phyloP scores from a whole-genome alignment of 768 basidiomycete species.

The Suillus spraguei region DNA sequence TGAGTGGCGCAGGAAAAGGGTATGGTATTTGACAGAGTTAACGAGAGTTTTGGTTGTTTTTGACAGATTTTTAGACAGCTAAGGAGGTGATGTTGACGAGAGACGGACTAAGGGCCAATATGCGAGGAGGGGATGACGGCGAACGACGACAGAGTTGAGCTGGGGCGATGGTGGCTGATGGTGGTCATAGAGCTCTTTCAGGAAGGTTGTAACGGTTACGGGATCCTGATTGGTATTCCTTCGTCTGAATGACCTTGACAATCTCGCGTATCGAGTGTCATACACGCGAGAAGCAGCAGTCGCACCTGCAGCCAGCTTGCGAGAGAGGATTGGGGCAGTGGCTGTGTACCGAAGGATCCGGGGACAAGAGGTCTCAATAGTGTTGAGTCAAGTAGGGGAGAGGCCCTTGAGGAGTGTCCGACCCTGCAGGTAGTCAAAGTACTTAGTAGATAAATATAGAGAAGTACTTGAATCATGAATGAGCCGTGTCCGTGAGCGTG shows the following conservation, averaged over 20 bases:
- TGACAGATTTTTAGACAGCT: too few species aligned
- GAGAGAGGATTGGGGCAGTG: slow-evolving; percentile 89
- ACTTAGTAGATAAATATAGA: slow-evolving; percentile 98
- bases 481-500: slow-evolving; percentile 90
- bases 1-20: too few species aligned
- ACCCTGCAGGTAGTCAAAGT: slow-evolving; percentile 92
- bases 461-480: too few species aligned
- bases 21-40: too few species aligned
- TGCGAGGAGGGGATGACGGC: too few species aligned
- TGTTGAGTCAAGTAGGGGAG: slow-evolving; percentile 96
- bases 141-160: too few species aligned
- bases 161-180: too few species aligned
- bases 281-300: slow-evolving; percentile 65
- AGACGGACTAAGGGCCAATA: too few species aligned
- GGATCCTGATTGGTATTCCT: slow-evolving; percentile 98
- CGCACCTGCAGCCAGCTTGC: slow-evolving; percentile 62
- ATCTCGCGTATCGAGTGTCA: slow-evolving; percentile 89
- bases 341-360: slow-evolving; percentile 96
- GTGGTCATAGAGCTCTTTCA: too few species aligned
- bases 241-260: slow-evolving; percentile 91
- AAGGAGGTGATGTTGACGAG: too few species aligned
- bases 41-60: too few species aligned
- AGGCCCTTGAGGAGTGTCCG: slow-evolving; percentile 95
- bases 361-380: slow-evolving; percentile 93
- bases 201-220: too few species aligned